A percentile compares a stretch with the other conserved stretches of the same genome.
phyloP scores from a whole-genome alignment of 2,329 filamentous ascomycete species.

The Mycosphaerella sp. region DNA sequence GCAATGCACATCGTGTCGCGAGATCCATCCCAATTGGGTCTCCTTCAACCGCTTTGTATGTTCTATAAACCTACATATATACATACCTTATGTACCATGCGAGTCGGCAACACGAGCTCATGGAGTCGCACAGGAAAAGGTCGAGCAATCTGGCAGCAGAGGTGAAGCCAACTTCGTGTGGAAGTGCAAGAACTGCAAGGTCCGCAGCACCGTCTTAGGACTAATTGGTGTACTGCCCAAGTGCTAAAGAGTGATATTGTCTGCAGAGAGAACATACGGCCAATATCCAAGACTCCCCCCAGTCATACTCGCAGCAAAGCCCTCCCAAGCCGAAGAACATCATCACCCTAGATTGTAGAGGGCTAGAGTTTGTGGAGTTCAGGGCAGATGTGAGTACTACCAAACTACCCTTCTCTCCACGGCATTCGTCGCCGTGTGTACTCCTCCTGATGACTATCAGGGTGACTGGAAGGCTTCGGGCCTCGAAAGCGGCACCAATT shows the following conservation, averaged over 20 bases:
- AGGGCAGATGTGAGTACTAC: slow-evolving; percentile 64
- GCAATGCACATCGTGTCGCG: slow-evolving; percentile 94
- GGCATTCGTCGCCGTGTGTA: background rate
- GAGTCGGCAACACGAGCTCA: background rate
- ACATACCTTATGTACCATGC: too few relatives aligned
- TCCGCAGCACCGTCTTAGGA: slow-evolving; percentile 35
- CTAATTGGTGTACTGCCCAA: background rate
- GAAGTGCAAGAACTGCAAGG: slow-evolving; percentile 98
- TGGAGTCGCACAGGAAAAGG: slow-evolving; percentile 61
- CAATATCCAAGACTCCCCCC: slow-evolving; percentile 68
- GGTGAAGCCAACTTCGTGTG: slow-evolving; percentile 99
- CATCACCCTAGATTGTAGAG: slow-evolving; percentile 87
- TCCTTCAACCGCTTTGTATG: slow-evolving; percentile 82
- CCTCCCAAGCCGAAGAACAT: slow-evolving; percentile 72
- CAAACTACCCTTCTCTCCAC: too few relatives aligned
- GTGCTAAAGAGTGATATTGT: slow-evolving; percentile 1
- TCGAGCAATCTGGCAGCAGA: slow-evolving; percentile 85
- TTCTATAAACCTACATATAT: too few relatives aligned
- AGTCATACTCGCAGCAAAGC: slow-evolving; percentile 63
- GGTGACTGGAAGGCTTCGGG: slow-evolving; percentile 88
- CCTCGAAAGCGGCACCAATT: slow-evolving; percentile 71
- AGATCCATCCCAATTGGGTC: slow-evolving; percentile 80
- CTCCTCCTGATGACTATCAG: slow-evolving; percentile 40
- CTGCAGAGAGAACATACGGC: slow-evolving; percentile 74
- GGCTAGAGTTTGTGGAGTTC: slow-evolving; percentile 87